Base-by-base conservation (phyloP, 2,329 filamentous ascomycete species). In the Neospermospora avenae region DNA sequence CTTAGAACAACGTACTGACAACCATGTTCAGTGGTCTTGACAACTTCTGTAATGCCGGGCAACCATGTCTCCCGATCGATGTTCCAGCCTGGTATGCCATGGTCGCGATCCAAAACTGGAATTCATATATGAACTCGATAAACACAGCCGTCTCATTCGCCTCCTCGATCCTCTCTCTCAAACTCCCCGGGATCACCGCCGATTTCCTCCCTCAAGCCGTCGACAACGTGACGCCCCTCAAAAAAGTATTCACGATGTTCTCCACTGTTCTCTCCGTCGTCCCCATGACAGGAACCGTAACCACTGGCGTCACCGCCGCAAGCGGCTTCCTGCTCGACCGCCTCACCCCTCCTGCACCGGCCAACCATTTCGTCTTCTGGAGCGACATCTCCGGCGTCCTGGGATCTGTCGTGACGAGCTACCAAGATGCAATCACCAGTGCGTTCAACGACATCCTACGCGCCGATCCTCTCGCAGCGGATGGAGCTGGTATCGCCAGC, bases 81-180 rank as follows among this genome's bases (percentile, higher is more conserved):
- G n/a, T 62, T 24, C 60, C 62, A 13, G 60, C 60, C 14, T 64
- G 62, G 62, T 64, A 64, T 44, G 60, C 31, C 2, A 22, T 64
- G 28, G 62, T 64, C 3, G 56, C 62, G 11, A 55, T 64, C 46
- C 62, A 64, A 41, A 64, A 64, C 46, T 64, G 55, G 53, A 64
- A 64, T 35, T 60, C 57, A n/a, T 64, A 64, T 31, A 62, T 64
- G 59, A 64, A 64, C 45, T 57, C 59, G 2, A 2, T 64, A 4
- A 64, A 62, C 48, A 62, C 59, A 20, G 59, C 62, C 44, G 39
- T 64, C 18, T 18, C n/a, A 20, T 64, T 64, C 31, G 59, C 62
- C 14, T 57, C 57, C 0, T 58, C 35, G 4, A 64, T 64, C 18
- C 22, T 55, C 2, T 6, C 24, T 10, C 42, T 64, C 0, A 51